A percentile compares a stretch with the other conserved stretches of the same genome.
Conservation (phyloP, 768 basidiomycete species). For the Tylopilus subfusipes region DNA sequence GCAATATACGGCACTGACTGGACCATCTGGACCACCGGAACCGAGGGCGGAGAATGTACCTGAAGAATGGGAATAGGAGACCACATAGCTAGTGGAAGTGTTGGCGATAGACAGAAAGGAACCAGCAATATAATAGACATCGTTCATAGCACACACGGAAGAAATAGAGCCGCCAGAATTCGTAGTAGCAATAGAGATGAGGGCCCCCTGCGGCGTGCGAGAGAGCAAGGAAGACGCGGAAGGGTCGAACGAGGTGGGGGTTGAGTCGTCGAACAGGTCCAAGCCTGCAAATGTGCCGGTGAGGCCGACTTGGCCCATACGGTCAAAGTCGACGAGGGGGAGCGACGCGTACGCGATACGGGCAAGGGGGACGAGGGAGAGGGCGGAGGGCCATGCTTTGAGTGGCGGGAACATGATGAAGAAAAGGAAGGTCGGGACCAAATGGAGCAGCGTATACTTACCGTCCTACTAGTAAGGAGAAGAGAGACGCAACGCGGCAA, state of each 20-base stretch:
- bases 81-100: constrained; percentile 65
- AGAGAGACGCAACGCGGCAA: not conserved
- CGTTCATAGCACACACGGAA: constrained; percentile 67
- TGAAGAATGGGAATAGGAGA: constrained; percentile 63
- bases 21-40: constrained; percentile 68
- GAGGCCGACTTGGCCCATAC: constrained; percentile 90
- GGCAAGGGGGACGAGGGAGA: constrained; percentile 18
- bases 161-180: constrained; percentile 74
- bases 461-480: not conserved
- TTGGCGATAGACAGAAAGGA: constrained; percentile 71
- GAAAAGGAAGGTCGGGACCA: constrained; percentile 5
- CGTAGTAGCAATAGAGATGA: constrained; percentile 71
- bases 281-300: constrained; percentile 88
- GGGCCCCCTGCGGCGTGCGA: constrained; percentile 60
- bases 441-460: constrained; percentile 4
- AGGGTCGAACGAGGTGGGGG: constrained; percentile 61
- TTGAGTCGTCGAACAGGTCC: constrained; percentile 62
- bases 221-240: constrained; percentile 68
- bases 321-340: constrained; percentile 63
- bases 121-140: constrained; percentile 78
- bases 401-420: constrained; percentile 10
- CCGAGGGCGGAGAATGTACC: constrained; percentile 60
- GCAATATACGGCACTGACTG: constrained; percentile 73
- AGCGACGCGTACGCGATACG: constrained; percentile 36
- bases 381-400: constrained; percentile 25